Evolutionary conservation across 2,329 filamentous ascomycete genomes (phyloP), one percentile per base, ranked within the genome.

Genomic region (Dactylellina sp.): DNA sequence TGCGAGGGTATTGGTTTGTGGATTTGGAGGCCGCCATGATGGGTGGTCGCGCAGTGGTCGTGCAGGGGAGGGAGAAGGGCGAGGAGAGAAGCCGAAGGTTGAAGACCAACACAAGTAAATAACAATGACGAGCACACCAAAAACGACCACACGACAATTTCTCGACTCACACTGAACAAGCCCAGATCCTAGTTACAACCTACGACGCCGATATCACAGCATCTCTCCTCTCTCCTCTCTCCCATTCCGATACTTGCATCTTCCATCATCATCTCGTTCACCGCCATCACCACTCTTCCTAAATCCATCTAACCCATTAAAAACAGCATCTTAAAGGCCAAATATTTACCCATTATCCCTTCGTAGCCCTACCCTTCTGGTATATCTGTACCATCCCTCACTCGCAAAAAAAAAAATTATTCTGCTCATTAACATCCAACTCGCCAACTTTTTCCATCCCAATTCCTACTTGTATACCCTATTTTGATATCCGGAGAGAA

Each of bases 1-100:
- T 89, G 75, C 93, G 89, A 9, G 93, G 93, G 79, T 96, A 97
- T 12, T 91, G 84, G 78, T 92, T 94, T 49, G 75, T 75, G 12
- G 71, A 64, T 32, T 70, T 75, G 7, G 71, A 40, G 52, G 71
- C 64, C 7, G 46, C 12, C 16, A 50, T 68, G 14, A 24, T 44
- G 18, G 11, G 28, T 32, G 28, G 53, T 44, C 20, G 53, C 39
- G 39, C 12, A 7, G n/a, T 18, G 2, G 49, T 52, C n/a, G 25
- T 28, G 22, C 7, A n/a, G 37, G 12, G 12, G 28, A 25, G 9
- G 32, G 37, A 28, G 32, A 42, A 52, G 28, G 42, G 35, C n/a
- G n/a, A 44, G 9, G 55, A 59, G 28, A 7, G 55, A 9, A 25
- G 37, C 37, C 25, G 37, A 22, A 22, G 20, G 2, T n/a, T 16